Conservation (phyloP, 352 stramenopile genomes). For the Globisporangium acanthophoron region DNA sequence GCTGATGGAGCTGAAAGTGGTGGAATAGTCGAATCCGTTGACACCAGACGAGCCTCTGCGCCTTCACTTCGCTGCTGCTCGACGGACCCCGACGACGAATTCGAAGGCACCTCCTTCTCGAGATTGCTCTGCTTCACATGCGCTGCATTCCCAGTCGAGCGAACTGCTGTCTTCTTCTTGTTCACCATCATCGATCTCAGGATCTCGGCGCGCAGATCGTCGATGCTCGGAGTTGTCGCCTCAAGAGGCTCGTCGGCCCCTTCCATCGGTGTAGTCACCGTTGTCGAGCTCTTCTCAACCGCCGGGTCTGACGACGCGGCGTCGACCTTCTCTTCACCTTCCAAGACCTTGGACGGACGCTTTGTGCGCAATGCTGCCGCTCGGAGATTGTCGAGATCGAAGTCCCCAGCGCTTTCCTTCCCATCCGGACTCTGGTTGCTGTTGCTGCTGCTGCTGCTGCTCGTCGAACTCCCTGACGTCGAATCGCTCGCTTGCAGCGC, state of each 20-base stretch:
- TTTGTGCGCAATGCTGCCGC: conserved; percentile 61
- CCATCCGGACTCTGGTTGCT: conserved; percentile 1
- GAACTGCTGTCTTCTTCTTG: conserved; percentile 16
- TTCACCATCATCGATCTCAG: conserved; percentile 41
- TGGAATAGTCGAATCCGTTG: not conserved
- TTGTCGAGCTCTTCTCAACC: not conserved
- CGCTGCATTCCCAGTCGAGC: not conserved
- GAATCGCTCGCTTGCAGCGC: conserved; percentile 1
- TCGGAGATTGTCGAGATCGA: conserved; percentile 69
- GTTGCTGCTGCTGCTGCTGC: conserved; percentile 1
- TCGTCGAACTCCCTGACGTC: not conserved
- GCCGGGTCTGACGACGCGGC: conserved; percentile 9
- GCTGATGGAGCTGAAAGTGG: not conserved
- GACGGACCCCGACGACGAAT: conserved; percentile 3
- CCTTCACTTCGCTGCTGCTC: conserved; percentile 2
- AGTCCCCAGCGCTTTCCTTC: not conserved
- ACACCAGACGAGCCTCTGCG: not conserved
- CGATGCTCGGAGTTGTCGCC: conserved; percentile 17
- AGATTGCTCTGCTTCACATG: not conserved
- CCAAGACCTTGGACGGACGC: conserved; percentile 13
- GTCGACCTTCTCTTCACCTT: not conserved
- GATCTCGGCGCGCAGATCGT: conserved; percentile 40
- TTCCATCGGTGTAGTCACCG: not conserved
- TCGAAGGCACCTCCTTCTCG: not conserved
- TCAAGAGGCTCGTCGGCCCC: not conserved